Base-by-base conservation (phyloP, 345 rosid genomes). In the Linum lewisii region DNA sequence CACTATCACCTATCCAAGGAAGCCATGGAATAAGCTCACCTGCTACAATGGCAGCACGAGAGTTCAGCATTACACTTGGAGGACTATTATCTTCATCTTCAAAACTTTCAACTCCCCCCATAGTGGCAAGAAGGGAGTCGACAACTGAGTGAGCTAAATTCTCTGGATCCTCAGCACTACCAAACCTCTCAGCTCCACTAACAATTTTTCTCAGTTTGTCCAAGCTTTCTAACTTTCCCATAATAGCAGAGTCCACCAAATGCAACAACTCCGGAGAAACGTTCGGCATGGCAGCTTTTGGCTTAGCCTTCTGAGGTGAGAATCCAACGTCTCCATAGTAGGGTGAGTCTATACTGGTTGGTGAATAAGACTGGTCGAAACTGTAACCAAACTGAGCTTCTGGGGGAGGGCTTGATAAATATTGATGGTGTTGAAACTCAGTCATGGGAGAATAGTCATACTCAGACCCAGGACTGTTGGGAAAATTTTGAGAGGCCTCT, bases 61-160 rank as follows among this genome's bases (percentile, higher is more conserved):
- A 90, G 75, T 90, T 93, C 71, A 89, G 73, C 99, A 93, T 93
- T 67, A 90, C 96, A 70, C 99, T 93, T 51, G 99, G 99, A 73
- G 99, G 97, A 69, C 84, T 90, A 66, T 74, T 81, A 63, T 89
- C 97, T 62, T 80, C 99, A 64, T 90, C 96, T 73, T 91, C 99
- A 70, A 90, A 93, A 77, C 99, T 85, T 81, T 93, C 99, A 69
- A 93, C 95, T 56, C 97, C 99, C 64, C 99, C 99, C 99, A 93
- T 93, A 52, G 99, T 93, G 65, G 95, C 96, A 77, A 93, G 75
- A 61, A 93, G 95, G 52, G 97, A 93, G 79, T 93, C 99, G 66
- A 93, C 85, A 72, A 93, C 88, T 78, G 81, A 75, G 75, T 75
- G 87, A 32, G 97, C 87, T 57, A 85, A 77, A 77, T 80, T 71